phyloP scores from a whole-genome alignment of 176 grass and related monocot species.

The Cocos nucifera region DNA sequence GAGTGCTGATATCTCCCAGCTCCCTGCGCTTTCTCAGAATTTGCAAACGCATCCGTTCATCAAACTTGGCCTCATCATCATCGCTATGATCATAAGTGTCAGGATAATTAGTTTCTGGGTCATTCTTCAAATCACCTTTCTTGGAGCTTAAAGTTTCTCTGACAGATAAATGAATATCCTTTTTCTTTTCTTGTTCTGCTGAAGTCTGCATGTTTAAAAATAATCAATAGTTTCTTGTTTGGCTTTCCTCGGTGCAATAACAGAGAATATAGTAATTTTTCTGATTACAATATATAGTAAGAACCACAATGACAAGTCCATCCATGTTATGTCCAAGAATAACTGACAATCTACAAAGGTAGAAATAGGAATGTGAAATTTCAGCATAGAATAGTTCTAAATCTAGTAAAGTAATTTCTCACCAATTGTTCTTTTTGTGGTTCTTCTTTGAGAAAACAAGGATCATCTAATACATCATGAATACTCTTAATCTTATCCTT shows the following conservation, averaged over 20 bases:
- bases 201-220: constrained; percentile 40
- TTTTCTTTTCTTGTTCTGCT: constrained; percentile 72
- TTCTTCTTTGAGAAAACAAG: constrained; percentile 73
- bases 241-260: constrained; percentile 4
- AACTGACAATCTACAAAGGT: no score
- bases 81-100: constrained; percentile 21
- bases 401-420: constrained; percentile 10
- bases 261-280: not conserved
- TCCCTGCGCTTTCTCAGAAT: constrained; percentile 81
- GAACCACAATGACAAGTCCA: no score
- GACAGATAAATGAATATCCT: constrained; percentile 51
- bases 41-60: constrained; percentile 76
- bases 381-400: not conserved
- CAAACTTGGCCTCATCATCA: constrained; percentile 70
- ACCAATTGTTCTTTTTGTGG: constrained; percentile 36
- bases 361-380: no score
- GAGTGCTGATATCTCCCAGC: constrained; percentile 39
- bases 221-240: constrained; percentile 3
- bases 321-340: no score
- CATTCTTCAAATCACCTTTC: constrained; percentile 40
- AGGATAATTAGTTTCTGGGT: constrained; percentile 32
- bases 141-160: constrained; percentile 72
- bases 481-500: constrained; percentile 96
- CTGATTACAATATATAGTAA: no score
- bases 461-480: constrained; percentile 86